phyloP scores from a whole-genome alignment of 345 rosid species.

The Arabis hirsuta region DNA sequence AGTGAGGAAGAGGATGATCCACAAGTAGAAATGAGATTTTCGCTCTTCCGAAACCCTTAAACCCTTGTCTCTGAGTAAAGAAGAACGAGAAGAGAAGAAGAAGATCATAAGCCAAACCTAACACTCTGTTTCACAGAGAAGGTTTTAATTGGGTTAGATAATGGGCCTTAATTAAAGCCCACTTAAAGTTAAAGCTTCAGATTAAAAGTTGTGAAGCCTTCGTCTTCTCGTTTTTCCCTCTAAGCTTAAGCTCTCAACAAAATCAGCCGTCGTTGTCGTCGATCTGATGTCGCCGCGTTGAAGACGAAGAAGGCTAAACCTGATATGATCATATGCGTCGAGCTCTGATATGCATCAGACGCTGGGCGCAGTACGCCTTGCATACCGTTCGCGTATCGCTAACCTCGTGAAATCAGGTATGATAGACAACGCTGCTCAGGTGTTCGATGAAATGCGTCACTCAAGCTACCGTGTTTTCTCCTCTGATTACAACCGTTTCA shows the following conservation, averaged over 20 bases:
- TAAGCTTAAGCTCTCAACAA: constrained; percentile 22
- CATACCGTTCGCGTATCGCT: constrained; percentile 75
- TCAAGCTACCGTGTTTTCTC: constrained; percentile 76
- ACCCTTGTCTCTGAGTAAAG: constrained; percentile 29
- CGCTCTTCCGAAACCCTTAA: constrained; percentile 34
- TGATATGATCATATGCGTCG: constrained; percentile 51
- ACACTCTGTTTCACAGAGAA: neutral
- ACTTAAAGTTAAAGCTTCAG: constrained; percentile 8
- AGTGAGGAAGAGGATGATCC: constrained; percentile 7
- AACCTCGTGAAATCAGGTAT: constrained; percentile 67
- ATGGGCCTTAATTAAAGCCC: constrained; percentile 26
- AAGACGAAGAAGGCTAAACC: constrained; percentile 24
- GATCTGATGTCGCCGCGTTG: constrained; percentile 44
- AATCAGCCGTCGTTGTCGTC: constrained; percentile 34
- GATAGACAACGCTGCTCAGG: constrained; percentile 71
- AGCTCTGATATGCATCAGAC: constrained; percentile 75
- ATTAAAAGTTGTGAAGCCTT: constrained; percentile 25
- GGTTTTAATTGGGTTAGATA: neutral
- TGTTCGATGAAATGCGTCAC: constrained; percentile 92
- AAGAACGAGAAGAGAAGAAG: constrained; percentile 17
- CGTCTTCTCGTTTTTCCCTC: constrained; percentile 26
- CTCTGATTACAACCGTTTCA: constrained; percentile 83
- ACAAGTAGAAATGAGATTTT: constrained; percentile 5
- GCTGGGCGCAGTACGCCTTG: constrained; percentile 86
- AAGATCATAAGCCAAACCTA: constrained; percentile 1